A percentile compares a stretch with the other conserved stretches of the same genome.
Conservation (phyloP, 1,284 basidiomycete species). For the Prillingera fragicola region DNA sequence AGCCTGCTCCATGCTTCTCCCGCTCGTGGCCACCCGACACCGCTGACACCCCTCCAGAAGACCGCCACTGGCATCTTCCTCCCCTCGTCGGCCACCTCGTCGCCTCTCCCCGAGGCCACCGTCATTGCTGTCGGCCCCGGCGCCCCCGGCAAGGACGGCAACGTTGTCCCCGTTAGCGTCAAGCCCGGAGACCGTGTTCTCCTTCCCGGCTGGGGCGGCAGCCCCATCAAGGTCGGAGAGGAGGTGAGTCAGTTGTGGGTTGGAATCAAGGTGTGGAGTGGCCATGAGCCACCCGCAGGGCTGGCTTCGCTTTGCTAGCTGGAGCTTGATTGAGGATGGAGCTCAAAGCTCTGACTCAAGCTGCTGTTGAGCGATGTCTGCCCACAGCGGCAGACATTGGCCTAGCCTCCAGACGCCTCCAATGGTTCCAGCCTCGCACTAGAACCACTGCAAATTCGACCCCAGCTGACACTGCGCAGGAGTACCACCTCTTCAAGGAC, state of each 20-base stretch:
- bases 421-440: not conserved
- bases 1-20: no score
- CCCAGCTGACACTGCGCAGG: conserved; percentile 53
- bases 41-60: conserved; percentile 58
- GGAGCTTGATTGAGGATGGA: not conserved
- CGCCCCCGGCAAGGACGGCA: conserved; percentile 77
- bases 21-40: not conserved
- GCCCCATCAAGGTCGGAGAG: conserved; percentile 91
- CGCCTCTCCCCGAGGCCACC: conserved; percentile 88
- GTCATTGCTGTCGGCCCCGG: conserved; percentile 95
- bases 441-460: no score
- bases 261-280: not conserved
- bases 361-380: not conserved
- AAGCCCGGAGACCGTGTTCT: conserved; percentile 88
- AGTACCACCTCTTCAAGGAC: conserved; percentile 94
- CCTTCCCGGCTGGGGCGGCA: conserved; percentile 93
- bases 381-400: no score
- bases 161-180: conserved; percentile 69
- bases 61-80: conserved; percentile 91
- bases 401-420: no score
- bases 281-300: not conserved
- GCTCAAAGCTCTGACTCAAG: not conserved
- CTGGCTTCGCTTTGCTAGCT: not conserved
- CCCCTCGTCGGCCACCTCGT: conserved; percentile 74
- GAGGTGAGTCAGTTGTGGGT: conserved; percentile 59